Conservation (phyloP, 2,329 filamentous ascomycete genomes). For the Xylariomycetidae sp. region DNA sequence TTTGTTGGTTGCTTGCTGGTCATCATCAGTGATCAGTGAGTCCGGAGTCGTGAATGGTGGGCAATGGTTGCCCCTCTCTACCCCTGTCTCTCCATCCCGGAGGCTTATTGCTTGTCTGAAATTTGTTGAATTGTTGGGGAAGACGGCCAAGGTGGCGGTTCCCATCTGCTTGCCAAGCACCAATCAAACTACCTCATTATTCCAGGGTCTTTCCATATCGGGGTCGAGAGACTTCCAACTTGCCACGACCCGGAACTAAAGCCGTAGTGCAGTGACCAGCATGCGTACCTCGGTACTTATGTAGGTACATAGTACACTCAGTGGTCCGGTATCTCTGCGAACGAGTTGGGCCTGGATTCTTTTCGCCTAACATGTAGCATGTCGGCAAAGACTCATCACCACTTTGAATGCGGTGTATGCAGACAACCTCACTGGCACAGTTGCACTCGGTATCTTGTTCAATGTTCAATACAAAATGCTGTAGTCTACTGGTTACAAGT, state of each 20-base stretch:
- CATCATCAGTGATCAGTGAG: too few species aligned
- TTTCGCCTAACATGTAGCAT: too few species aligned
- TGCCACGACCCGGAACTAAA: not conserved
- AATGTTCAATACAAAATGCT: too few species aligned
- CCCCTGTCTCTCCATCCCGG: constrained; percentile 15
- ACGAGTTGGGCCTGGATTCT: too few species aligned
- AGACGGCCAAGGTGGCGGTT: constrained; percentile 17
- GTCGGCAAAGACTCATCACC: too few species aligned
- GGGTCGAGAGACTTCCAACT: constrained; percentile 6
- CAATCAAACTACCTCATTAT: not conserved
- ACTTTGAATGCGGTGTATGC: not conserved
- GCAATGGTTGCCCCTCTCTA: not conserved
- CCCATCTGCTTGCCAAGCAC: too few species aligned
- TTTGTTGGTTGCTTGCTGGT: too few species aligned
- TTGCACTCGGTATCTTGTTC: too few species aligned
- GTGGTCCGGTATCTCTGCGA: not conserved
- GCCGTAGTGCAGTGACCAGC: not conserved
- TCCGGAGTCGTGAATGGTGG: too few species aligned
- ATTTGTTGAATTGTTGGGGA: constrained; percentile 33
- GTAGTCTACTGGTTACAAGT: too few species aligned
- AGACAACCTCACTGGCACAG: not conserved
- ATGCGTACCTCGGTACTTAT: not conserved
- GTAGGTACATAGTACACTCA: too few species aligned
- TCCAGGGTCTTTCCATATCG: constrained; percentile 18
- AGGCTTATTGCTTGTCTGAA: too few species aligned